phyloP scores from a whole-genome alignment of 2,329 filamentous ascomycete genomes.

The Aspergillus sp. region DNA sequence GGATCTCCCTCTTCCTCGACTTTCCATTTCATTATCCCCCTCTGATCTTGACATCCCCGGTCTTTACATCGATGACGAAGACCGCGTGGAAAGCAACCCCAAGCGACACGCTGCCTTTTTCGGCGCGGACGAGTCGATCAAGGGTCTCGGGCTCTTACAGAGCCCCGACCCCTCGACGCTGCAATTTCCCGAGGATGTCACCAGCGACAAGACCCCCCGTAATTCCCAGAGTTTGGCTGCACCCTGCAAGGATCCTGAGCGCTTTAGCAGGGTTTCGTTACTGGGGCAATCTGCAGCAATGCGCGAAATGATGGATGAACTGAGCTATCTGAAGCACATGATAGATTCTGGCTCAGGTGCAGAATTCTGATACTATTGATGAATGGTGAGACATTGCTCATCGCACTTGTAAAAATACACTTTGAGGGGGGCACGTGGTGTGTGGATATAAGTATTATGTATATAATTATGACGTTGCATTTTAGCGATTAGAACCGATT shows the following conservation, averaged over 20 bases:
- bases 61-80: slow-evolving; percentile 36
- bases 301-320: slow-evolving; percentile 53
- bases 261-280: slow-evolving; percentile 24
- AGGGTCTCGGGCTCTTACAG: slow-evolving; percentile 28
- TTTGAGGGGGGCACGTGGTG: background rate
- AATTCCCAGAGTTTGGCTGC: slow-evolving; percentile 3
- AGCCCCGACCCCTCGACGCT: slow-evolving; percentile 29
- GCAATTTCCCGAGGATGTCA: slow-evolving; percentile 23
- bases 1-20: slow-evolving; percentile 27
- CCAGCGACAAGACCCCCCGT: background rate
- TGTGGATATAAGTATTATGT: background rate
- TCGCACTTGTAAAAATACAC: background rate
- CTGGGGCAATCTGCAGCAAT: slow-evolving; percentile 42
- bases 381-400: background rate
- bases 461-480: background rate
- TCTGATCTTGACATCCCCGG: slow-evolving; percentile 34
- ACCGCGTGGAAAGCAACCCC: slow-evolving; percentile 37
- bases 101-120: slow-evolving; percentile 43
- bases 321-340: slow-evolving; percentile 54
- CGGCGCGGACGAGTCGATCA: slow-evolving; percentile 31
- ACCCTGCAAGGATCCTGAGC: slow-evolving; percentile 8
- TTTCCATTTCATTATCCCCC: slow-evolving; percentile 30
- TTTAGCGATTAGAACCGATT: background rate
- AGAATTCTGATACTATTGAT: slow-evolving; percentile 14
- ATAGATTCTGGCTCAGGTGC: slow-evolving; percentile 41